Percentiles rank a stretch among this genome's conserved stretches.
Conservation (phyloP, 2,329 filamentous ascomycete species). For the Calonectria leucothoes region DNA sequence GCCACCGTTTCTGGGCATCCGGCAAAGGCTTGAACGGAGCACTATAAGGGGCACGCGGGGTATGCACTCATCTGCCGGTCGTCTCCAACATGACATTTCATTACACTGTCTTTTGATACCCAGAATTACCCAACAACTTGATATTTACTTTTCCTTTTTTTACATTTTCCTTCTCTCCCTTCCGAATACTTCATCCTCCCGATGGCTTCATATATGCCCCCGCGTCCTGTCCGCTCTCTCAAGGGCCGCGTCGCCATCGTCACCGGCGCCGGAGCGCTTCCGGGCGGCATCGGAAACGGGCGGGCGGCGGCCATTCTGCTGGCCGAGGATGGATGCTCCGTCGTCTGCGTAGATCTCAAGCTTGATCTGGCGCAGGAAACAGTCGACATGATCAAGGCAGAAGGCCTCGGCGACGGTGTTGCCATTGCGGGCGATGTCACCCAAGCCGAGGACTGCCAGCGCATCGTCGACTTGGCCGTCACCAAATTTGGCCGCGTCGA, state of each 20-base stretch:
- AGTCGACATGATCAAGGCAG: slow-evolving; percentile 60
- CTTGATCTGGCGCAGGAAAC: slow-evolving; percentile 63
- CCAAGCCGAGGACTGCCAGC: slow-evolving; percentile 60
- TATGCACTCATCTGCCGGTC: too few relatives aligned
- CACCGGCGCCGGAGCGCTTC: slow-evolving; percentile 68
- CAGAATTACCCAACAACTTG: background rate
- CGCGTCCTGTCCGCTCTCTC: slow-evolving; percentile 12
- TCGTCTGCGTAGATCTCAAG: slow-evolving; percentile 69
- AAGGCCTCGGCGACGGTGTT: slow-evolving; percentile 53
- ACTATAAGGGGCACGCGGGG: background rate
- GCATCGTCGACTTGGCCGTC: slow-evolving; percentile 54
- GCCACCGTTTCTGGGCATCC: background rate
- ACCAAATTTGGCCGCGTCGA: slow-evolving; percentile 66
- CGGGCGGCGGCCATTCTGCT: slow-evolving; percentile 69
- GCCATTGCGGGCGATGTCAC: slow-evolving; percentile 67
- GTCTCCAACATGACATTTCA: background rate
- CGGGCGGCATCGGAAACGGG: slow-evolving; percentile 71
- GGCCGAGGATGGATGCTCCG: slow-evolving; percentile 66
- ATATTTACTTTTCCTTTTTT: background rate
- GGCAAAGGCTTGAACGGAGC: background rate
- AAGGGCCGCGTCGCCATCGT: slow-evolving; percentile 62
- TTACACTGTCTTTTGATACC: background rate
- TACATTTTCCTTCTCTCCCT: background rate
- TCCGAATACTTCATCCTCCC: background rate
- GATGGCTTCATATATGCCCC: background rate